Conservation (phyloP, 352 stramenopile species). For the Phytophthora uliginosa region DNA sequence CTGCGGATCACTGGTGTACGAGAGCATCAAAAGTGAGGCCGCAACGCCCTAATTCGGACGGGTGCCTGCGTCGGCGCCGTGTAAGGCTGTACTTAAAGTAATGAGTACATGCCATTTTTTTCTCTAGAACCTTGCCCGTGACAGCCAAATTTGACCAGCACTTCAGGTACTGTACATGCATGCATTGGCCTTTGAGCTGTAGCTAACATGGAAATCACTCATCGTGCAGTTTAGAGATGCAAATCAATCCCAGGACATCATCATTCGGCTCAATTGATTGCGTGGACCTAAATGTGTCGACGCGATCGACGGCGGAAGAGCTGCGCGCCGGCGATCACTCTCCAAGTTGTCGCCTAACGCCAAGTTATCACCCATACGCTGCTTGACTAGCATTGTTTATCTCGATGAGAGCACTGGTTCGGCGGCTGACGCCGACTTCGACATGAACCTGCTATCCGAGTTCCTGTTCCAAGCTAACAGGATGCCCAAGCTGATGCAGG, state of each 20-base stretch:
- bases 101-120: neutral
- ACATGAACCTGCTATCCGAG: slow-evolving; percentile 34
- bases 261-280: slow-evolving; percentile 16
- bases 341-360: neutral
- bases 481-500: slow-evolving; percentile 9
- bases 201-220: neutral
- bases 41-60: neutral
- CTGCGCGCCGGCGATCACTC: neutral
- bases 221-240: neutral
- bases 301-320: slow-evolving; percentile 9
- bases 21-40: slow-evolving; percentile 49
- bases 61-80: neutral
- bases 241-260: slow-evolving; percentile 13
- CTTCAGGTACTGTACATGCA: too few species aligned
- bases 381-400: slow-evolving; percentile 1
- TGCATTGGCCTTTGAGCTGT: too few species aligned
- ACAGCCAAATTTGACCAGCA: neutral
- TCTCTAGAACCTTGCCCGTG: neutral
- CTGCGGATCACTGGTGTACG: slow-evolving; percentile 63
- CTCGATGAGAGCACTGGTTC: slow-evolving; percentile 3
- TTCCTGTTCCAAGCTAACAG: slow-evolving; percentile 34
- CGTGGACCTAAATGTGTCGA: slow-evolving; percentile 17
- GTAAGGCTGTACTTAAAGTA: neutral
- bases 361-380: neutral
- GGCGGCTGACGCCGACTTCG: slow-evolving; percentile 20